Conservation (phyloP, 257 asterid genomes). For the Fraxinus quadrangulata region DNA sequence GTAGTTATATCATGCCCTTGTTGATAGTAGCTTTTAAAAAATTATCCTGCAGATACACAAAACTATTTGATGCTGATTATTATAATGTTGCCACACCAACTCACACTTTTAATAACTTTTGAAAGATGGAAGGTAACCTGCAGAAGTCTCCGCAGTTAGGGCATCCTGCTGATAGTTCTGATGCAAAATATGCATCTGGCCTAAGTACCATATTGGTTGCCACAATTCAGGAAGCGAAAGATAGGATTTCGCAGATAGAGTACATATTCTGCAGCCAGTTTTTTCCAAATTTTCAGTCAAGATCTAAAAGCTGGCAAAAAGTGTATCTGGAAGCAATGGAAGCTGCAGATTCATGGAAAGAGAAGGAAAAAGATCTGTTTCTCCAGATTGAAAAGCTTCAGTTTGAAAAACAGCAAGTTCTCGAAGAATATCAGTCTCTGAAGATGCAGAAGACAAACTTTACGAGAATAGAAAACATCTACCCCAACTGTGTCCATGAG, state of each 20-base stretch:
- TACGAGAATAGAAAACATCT: conserved; percentile 39
- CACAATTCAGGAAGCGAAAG: conserved; percentile 81
- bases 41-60: neutral
- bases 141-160: conserved; percentile 46
- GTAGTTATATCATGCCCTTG: neutral
- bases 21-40: neutral
- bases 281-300: conserved; percentile 57
- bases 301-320: conserved; percentile 49
- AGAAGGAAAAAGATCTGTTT: conserved; percentile 56
- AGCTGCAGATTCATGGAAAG: conserved; percentile 67
- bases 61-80: conserved; percentile 8
- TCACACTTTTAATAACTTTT: conserved; percentile 13
- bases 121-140: conserved; percentile 55
- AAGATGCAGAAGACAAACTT: conserved; percentile 52
- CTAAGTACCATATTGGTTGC: conserved; percentile 86
- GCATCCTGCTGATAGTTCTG: conserved; percentile 46
- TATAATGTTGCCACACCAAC: conserved; percentile 18
- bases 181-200: conserved; percentile 65
- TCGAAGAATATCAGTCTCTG: conserved; percentile 53
- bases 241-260: conserved; percentile 85
- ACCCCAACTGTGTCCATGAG: conserved; percentile 36
- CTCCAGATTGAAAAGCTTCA: conserved; percentile 59
- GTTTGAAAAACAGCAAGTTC: conserved; percentile 52
- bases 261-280: conserved; percentile 82
- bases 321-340: conserved; percentile 60